These are phyloP conservation scores for Adiantum capillusveneris DNA, from an alignment of 75 land plant genomes.

Conservation along the genomic window DNA sequence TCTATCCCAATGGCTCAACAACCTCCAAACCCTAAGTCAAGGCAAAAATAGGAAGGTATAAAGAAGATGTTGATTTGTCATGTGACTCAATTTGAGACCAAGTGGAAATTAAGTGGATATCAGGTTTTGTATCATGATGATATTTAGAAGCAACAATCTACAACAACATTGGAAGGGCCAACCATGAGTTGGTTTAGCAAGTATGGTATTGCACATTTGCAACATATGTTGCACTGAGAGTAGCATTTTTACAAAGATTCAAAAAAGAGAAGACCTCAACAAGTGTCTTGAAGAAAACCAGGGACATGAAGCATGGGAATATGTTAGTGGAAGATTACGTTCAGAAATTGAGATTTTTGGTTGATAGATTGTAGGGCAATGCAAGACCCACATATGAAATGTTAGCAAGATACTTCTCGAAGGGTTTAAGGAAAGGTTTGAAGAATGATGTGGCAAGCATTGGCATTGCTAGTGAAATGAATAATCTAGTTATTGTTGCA, in stretches of 20 bases:
- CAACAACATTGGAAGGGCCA: neutral
- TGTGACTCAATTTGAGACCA: constrained; percentile 1
- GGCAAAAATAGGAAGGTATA: neutral
- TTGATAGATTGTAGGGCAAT: neutral
- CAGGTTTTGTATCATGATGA: neutral
- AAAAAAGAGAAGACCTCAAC: neutral
- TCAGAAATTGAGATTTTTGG: neutral
- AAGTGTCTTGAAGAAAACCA: neutral
- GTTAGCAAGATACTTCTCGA: neutral
- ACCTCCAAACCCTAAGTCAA: neutral
- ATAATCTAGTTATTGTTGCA: constrained; percentile 2
- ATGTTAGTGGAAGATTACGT: constrained; percentile 2
- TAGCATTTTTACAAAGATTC: neutral
- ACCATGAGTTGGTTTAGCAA: neutral
- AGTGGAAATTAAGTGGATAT: neutral
- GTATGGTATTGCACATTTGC: constrained; percentile 3
- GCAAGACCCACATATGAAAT: constrained; percentile 4
- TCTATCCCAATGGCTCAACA: neutral
- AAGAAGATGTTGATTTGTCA: neutral
- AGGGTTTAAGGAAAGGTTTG: neutral
- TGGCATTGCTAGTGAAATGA: neutral
- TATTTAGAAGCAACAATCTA: neutral
- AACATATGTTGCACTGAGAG: neutral
- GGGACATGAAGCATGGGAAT: neutral
- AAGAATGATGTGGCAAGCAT: constrained; percentile 1